A percentile compares a stretch with the other conserved stretches of the same genome.
Evolutionary conservation across 2,329 filamentous ascomycete species (phyloP).

Genomic region (Pseudogymnoascus sp.): DNA sequence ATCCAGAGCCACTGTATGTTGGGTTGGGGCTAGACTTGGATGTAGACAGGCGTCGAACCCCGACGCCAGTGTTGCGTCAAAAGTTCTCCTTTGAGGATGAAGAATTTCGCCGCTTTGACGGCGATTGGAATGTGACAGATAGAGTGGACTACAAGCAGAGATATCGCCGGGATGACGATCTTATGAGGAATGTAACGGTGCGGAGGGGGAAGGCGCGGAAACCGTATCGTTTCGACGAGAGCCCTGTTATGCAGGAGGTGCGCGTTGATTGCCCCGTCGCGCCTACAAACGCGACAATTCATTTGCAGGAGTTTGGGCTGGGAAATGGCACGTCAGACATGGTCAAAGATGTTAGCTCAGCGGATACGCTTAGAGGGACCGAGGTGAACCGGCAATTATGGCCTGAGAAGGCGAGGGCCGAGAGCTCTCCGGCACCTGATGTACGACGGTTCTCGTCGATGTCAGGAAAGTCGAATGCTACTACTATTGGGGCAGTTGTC

Average conservation of each 20-base stretch:
- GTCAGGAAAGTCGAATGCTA: slow-evolving; percentile 45
- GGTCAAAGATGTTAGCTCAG: background rate
- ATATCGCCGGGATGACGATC: slow-evolving; percentile 40
- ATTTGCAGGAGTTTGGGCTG: slow-evolving; percentile 31
- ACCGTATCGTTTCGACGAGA: slow-evolving; percentile 18
- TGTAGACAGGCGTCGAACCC: slow-evolving; percentile 28
- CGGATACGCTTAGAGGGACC: background rate
- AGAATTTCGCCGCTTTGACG: slow-evolving; percentile 38
- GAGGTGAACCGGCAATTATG: background rate
- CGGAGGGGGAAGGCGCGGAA: slow-evolving; percentile 31
- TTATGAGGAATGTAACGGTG: slow-evolving; percentile 46
- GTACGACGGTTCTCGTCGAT: slow-evolving; percentile 42
- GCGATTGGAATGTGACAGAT: slow-evolving; percentile 42
- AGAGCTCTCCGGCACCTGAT: slow-evolving; percentile 28
- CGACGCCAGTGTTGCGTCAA: slow-evolving; percentile 12
- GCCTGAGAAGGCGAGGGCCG: slow-evolving; percentile 15
- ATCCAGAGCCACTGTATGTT: slow-evolving; percentile 19
- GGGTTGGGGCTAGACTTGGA: slow-evolving; percentile 31
- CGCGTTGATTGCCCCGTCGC: slow-evolving; percentile 39
- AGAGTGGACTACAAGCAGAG: slow-evolving; percentile 26
- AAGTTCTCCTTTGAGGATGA: slow-evolving; percentile 8
- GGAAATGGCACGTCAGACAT: slow-evolving; percentile 36
- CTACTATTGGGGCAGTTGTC: slow-evolving; percentile 50
- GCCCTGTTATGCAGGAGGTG: slow-evolving; percentile 31
- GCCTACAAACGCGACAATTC: slow-evolving; percentile 44